Conservation (phyloP, 495 filamentous ascomycete genomes). For the Daldinia concentrica region DNA sequence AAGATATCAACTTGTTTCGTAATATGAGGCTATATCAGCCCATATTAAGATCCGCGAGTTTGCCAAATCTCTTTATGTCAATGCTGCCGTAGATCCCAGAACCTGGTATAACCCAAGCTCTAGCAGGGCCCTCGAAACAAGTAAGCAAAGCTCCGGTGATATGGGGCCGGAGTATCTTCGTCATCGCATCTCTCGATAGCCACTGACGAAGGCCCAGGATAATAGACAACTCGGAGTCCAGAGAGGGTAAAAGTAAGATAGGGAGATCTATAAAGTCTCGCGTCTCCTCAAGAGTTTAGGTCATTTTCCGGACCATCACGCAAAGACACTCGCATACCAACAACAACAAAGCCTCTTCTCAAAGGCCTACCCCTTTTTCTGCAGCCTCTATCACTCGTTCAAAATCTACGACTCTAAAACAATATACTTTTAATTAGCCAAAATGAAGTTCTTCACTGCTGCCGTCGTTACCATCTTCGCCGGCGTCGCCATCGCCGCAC, state of each 20-base stretch:
- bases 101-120: slow-evolving; percentile 11
- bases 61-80: slow-evolving; percentile 14
- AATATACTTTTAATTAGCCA: slow-evolving; percentile 9
- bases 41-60: slow-evolving; percentile 32
- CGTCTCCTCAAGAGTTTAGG: not conserved
- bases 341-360: not conserved
- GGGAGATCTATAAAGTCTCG: not conserved
- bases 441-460: slow-evolving; percentile 43
- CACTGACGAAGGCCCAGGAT: slow-evolving; percentile 7
- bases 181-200: slow-evolving; percentile 8
- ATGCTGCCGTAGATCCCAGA: slow-evolving; percentile 18
- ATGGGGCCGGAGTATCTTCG: not conserved
- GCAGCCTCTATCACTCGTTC: slow-evolving; percentile 8
- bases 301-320: not conserved
- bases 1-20: slow-evolving; percentile 26
- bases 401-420: not conserved
- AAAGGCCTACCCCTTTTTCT: not conserved
- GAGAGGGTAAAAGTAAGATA: slow-evolving; percentile 12
- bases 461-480: slow-evolving; percentile 23
- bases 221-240: not conserved
- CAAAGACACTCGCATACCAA: not conserved
- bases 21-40: slow-evolving; percentile 30
- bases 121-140: slow-evolving; percentile 17
- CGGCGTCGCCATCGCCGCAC: slow-evolving; percentile 38
- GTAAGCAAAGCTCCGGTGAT: slow-evolving; percentile 8